Evolutionary conservation across 1,284 basidiomycete genomes (phyloP).

Genomic region (Mycena sp.): DNA sequence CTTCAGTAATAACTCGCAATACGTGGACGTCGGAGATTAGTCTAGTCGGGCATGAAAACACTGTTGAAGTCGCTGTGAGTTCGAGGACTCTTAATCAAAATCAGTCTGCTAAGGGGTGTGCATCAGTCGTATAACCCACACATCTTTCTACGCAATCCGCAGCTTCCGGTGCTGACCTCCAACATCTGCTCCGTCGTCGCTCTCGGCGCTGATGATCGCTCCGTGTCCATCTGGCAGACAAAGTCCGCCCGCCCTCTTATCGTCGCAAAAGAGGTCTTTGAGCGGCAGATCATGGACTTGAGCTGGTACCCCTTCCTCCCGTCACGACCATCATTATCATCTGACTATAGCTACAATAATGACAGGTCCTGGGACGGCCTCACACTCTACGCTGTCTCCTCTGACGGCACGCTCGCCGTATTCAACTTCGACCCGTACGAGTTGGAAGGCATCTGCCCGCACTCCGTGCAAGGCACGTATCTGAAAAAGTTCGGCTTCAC

Average conservation of each 20-base stretch:
- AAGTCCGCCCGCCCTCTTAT: constrained; percentile 90
- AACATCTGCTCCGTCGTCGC: constrained; percentile 91
- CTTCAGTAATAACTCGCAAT: constrained; percentile 90
- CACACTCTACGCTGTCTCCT: constrained; percentile 93
- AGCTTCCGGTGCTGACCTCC: constrained; percentile 68
- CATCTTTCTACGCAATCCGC: constrained; percentile 85
- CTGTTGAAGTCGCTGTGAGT: constrained; percentile 92
- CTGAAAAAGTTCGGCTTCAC: constrained; percentile 83
- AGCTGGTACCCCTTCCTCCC: constrained; percentile 72
- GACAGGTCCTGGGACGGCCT: constrained; percentile 90
- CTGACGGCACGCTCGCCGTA: constrained; percentile 93
- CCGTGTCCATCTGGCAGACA: constrained; percentile 94
- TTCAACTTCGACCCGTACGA: constrained; percentile 86
- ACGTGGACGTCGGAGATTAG: constrained; percentile 91
- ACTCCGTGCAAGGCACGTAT: constrained; percentile 79
- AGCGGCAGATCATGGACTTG: constrained; percentile 94
- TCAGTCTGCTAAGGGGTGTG: not conserved
- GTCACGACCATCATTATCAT: constrained; percentile 20
- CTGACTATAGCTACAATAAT: not conserved
- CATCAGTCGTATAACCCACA: constrained; percentile 89
- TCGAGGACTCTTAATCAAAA: constrained; percentile 2
- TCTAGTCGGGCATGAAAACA: constrained; percentile 97
- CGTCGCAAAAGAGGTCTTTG: constrained; percentile 94
- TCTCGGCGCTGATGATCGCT: constrained; percentile 89
- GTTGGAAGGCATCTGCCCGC: constrained; percentile 84